Evolutionary conservation across 2,329 filamentous ascomycete species (phyloP).

Genomic region (Pestalotiopsis fici): DNA sequence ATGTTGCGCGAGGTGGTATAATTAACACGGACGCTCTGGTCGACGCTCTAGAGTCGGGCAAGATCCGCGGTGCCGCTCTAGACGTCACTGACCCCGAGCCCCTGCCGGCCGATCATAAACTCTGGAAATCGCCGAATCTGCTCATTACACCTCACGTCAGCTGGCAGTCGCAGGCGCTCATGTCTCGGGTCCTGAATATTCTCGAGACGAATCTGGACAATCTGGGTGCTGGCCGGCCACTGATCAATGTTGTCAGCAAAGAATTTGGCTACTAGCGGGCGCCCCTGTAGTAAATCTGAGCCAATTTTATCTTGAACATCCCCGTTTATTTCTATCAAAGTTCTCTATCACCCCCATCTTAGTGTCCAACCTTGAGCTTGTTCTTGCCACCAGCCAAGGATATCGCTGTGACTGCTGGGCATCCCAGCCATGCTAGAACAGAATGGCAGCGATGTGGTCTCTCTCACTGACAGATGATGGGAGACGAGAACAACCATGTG

Average conservation of each 20-base stretch:
- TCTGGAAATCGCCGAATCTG: constrained; percentile 65
- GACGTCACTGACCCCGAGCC: constrained; percentile 74
- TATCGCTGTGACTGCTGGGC: background rate
- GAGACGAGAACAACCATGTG: background rate
- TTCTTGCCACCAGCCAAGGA: background rate
- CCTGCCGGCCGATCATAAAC: constrained; percentile 58
- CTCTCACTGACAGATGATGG: background rate
- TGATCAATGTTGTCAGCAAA: constrained; percentile 30
- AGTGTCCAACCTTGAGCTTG: background rate
- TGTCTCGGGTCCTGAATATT: constrained; percentile 23
- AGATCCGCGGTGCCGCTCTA: constrained; percentile 58
- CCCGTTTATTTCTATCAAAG: background rate
- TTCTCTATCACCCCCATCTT: background rate
- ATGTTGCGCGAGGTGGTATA: constrained; percentile 58
- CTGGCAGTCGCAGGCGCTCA: constrained; percentile 25
- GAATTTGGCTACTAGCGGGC: constrained; percentile 23
- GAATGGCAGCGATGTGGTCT: background rate
- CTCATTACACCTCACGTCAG: constrained; percentile 48
- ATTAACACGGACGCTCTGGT: constrained; percentile 50
- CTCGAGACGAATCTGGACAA: constrained; percentile 27
- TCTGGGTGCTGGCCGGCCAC: constrained; percentile 26
- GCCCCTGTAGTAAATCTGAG: background rate
- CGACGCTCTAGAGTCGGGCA: constrained; percentile 45
- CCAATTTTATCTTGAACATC: background rate
- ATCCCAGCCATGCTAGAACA: background rate